Evolutionary conservation across 257 asterid genomes (phyloP), one percentile per base, ranked within the genome.

Genomic region (Solanum peruvianum): DNA sequence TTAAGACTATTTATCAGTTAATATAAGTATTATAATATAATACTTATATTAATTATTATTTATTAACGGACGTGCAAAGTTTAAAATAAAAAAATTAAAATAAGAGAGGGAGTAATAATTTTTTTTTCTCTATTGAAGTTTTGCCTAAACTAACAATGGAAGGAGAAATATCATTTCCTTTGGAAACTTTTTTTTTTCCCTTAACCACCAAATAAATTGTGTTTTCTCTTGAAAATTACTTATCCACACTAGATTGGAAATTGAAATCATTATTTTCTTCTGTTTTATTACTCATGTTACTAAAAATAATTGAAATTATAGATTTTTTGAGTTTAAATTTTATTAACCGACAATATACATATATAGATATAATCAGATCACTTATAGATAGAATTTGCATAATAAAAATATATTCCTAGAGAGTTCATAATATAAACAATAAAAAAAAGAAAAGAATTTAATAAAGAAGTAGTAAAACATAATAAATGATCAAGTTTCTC

Each of bases 151-250:
- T 83, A 58, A 31, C 75, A 2, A 82, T 58, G 86, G 58, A 83
- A 60, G 72, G 62, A 42, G 62, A 83, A 66, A 62, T 80, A 84
- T 84, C 62, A 64, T 5, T 15, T 84, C 56, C 9, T 39, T 84
- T 35, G 52, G 35, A 83, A 58, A 33, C 14, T 62, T 58, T 35
- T 58, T n/a, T 23, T 33, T 71, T 35, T 41, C 16, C 21, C 37
- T 39, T 84, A 62, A 64, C 86, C 86, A 84, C 18, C 86, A 84
- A 33, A n/a, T n/a, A n/a, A n/a, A n/a, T n/a, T n/a, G n/a, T n/a
- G n/a, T n/a, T n/a, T n/a, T n/a, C n/a, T n/a, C n/a, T n/a, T n/a
- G n/a, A n/a, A n/a, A n/a, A n/a, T n/a, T n/a, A n/a, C n/a, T n/a
- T n/a, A n/a, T n/a, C n/a, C n/a, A n/a, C n/a, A n/a, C n/a, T n/a